phyloP scores from a whole-genome alignment of 345 rosid species.

The Turnera subulata region DNA sequence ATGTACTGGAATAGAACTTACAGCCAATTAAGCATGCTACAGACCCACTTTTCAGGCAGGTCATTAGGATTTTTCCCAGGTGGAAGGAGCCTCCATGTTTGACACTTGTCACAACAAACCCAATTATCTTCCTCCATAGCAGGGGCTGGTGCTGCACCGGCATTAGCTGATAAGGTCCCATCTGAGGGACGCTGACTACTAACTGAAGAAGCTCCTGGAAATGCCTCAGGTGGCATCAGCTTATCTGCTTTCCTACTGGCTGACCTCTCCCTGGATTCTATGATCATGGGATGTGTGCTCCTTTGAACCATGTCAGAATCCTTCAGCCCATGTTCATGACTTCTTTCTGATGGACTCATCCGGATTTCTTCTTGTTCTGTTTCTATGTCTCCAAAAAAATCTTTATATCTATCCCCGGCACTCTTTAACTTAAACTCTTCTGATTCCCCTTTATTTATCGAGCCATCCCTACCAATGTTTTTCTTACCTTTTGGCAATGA shows the following conservation, averaged over 20 bases:
- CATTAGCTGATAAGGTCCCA: not conserved
- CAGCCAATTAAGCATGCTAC: constrained; percentile 98
- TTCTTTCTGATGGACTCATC: constrained; percentile 28
- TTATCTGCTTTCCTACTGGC: constrained; percentile 32
- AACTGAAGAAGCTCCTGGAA: constrained; percentile 21
- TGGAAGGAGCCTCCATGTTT: constrained; percentile 92
- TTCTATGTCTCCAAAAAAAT: constrained; percentile 70
- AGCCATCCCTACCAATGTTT: constrained; percentile 14
- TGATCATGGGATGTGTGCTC: constrained; percentile 25
- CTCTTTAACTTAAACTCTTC: constrained; percentile 41
- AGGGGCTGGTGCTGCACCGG: constrained; percentile 17
- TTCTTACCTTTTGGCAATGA: constrained; percentile 44
- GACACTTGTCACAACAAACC: constrained; percentile 91
- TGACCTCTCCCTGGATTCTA: constrained; percentile 39
- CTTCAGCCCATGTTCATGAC: constrained; percentile 29
- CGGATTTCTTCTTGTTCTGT: constrained; percentile 59
- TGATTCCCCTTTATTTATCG: constrained; percentile 33
- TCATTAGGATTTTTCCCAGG: constrained; percentile 50
- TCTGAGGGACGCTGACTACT: constrained; percentile 43
- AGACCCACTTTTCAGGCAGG: constrained; percentile 91
- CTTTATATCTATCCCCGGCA: constrained; percentile 57
- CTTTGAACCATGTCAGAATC: constrained; percentile 38
- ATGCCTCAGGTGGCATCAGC: constrained; percentile 29
- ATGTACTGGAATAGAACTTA: constrained; percentile 42
- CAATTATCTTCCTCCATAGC: constrained; percentile 56